phyloP scores from a whole-genome alignment of 2,329 filamentous ascomycete species.

The Fusarium begoniae region DNA sequence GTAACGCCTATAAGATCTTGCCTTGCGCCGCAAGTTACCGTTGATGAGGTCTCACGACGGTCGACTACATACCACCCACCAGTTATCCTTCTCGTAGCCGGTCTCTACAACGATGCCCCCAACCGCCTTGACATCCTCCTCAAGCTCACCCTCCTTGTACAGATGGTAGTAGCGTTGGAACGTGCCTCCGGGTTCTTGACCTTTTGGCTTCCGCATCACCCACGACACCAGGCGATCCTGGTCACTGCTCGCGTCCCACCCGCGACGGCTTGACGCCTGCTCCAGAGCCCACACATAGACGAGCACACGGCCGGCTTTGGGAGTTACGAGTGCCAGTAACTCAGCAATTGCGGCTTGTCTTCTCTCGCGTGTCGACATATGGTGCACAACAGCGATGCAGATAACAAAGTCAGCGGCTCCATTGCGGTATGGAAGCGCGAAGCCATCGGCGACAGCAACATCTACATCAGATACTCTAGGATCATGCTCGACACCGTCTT shows the following conservation, averaged over 20 bases:
- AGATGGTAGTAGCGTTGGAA: slow-evolving; percentile 96
- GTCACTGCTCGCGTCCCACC: slow-evolving; percentile 83
- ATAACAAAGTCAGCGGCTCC: slow-evolving; percentile 80
- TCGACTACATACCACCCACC: slow-evolving; percentile 80
- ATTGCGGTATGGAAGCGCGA: slow-evolving; percentile 80
- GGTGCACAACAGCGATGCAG: slow-evolving; percentile 93
- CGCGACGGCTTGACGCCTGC: slow-evolving; percentile 84
- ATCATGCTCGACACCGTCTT: slow-evolving; percentile 18
- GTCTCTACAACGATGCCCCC: slow-evolving; percentile 80
- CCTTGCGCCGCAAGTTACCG: slow-evolving; percentile 5
- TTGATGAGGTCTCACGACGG: slow-evolving; percentile 30
- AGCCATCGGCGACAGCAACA: slow-evolving; percentile 81
- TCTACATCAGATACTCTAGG: slow-evolving; percentile 60
- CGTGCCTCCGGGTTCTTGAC: slow-evolving; percentile 58
- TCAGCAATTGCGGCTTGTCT: slow-evolving; percentile 76
- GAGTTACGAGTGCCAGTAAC: slow-evolving; percentile 73
- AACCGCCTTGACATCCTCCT: slow-evolving; percentile 77
- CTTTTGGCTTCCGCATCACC: slow-evolving; percentile 68
- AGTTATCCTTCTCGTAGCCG: slow-evolving; percentile 97
- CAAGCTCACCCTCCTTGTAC: slow-evolving; percentile 86
- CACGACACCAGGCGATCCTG: slow-evolving; percentile 97
- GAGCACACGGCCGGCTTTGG: slow-evolving; percentile 73
- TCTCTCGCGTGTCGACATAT: slow-evolving; percentile 81
- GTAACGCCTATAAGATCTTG: slow-evolving; percentile 19
- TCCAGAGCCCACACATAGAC: slow-evolving; percentile 97